phyloP scores from a whole-genome alignment of 331 rosid species.

The Rosa hybrid region DNA sequence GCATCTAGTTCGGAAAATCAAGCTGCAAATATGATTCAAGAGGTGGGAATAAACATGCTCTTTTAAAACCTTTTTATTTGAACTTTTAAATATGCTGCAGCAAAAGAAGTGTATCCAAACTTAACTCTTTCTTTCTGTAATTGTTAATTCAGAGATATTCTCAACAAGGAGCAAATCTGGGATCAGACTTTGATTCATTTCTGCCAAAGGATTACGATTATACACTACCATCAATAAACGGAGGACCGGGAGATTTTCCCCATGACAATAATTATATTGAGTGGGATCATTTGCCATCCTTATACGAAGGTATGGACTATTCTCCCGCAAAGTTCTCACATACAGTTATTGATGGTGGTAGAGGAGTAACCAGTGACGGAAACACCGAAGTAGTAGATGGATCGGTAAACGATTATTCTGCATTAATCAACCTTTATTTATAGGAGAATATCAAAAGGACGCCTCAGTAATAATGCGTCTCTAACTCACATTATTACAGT shows the following conservation, averaged over 20 bases:
- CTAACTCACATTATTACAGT: neutral
- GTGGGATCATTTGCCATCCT: neutral
- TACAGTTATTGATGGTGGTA: neutral
- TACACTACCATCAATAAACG: neutral
- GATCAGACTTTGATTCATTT: neutral
- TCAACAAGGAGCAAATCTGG: neutral
- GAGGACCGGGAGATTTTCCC: slow-evolving; percentile 7
- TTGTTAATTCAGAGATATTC: neutral
- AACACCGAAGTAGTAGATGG: neutral
- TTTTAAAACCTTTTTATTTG: neutral
- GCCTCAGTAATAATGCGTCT: neutral
- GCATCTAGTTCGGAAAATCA: neutral
- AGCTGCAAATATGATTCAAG: neutral
- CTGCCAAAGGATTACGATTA: neutral
- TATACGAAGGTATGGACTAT: neutral
- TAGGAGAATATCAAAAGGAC: slow-evolving; percentile 1
- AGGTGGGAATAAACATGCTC: slow-evolving; percentile 15
- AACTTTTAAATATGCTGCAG: neutral
- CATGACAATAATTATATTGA: neutral
- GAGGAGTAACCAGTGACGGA: neutral
- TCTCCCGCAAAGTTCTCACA: neutral
- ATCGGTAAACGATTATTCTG: neutral
- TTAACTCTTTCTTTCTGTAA: neutral
- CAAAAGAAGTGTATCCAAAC: neutral
- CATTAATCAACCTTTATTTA: slow-evolving; percentile 1